These are phyloP conservation scores for Teunomyces lycoperdinae DNA, from an alignment of 805 yeast genomes.

Conservation along the genomic window DNA sequence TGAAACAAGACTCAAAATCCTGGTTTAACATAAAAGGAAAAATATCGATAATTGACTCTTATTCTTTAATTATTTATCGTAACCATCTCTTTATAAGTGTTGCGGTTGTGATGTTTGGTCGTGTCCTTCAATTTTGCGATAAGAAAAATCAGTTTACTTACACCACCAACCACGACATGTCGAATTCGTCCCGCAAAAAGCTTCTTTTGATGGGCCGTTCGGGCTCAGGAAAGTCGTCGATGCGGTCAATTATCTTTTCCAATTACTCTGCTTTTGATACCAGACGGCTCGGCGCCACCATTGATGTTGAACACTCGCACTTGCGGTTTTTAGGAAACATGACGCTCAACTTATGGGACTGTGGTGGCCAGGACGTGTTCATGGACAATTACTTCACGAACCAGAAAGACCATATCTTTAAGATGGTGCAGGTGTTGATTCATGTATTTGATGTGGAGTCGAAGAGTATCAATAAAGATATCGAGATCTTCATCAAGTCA, in stretches of 20 bases:
- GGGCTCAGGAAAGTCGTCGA: constrained; percentile 96
- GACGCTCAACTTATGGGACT: constrained; percentile 96
- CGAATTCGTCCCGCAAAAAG: constrained; percentile 37
- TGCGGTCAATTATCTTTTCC: constrained; percentile 94
- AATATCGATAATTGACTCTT: too few species aligned
- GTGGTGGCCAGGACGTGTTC: constrained; percentile 96
- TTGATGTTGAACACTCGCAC: constrained; percentile 98
- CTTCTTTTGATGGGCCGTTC: constrained; percentile 74
- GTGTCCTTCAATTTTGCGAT: background rate
- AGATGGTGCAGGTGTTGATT: constrained; percentile 91
- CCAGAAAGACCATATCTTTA: constrained; percentile 88
- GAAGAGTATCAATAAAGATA: constrained; percentile 87
- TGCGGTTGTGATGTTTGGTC: background rate
- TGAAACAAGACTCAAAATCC: background rate
- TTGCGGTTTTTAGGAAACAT: constrained; percentile 88
- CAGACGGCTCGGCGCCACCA: constrained; percentile 91
- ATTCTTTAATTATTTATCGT: too few species aligned
- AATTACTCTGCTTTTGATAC: constrained; percentile 97
- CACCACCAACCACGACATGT: constrained; percentile 15
- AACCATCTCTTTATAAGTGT: background rate
- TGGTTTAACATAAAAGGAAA: too few species aligned
- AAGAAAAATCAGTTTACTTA: background rate
- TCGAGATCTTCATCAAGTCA: constrained; percentile 84
- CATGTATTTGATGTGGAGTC: constrained; percentile 96
- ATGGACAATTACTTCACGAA: constrained; percentile 91